These are phyloP conservation scores for Triticum dicoccoides DNA, from an alignment of 176 grass and related monocot genomes.

Conservation along the genomic window DNA sequence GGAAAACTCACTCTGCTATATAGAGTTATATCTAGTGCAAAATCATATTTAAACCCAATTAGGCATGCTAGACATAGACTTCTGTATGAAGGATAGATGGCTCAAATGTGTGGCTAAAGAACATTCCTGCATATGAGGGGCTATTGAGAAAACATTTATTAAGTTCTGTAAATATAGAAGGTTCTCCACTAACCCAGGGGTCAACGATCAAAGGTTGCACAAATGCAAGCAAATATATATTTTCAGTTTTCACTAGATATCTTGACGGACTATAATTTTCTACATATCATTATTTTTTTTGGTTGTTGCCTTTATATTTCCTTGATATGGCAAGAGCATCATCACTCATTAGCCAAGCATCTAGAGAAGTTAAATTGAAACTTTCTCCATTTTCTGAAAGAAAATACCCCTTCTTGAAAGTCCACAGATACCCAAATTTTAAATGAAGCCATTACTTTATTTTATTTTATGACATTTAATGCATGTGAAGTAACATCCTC, in stretches of 20 bases:
- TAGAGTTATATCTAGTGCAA: neutral
- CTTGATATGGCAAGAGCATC: neutral
- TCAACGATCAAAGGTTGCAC: neutral
- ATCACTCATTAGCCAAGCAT: neutral
- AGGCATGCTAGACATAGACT: neutral
- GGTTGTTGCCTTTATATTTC: neutral
- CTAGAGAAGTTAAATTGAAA: neutral
- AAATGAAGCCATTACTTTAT: neutral
- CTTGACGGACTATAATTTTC: neutral
- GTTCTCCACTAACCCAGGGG: neutral
- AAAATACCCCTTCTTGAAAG: neutral
- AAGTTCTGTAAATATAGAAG: too few species aligned
- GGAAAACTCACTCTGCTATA: neutral
- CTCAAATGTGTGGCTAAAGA: neutral
- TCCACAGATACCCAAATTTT: neutral
- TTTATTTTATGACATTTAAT: conserved; percentile 18
- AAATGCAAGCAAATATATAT: neutral
- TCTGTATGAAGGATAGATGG: neutral
- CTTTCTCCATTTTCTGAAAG: conserved; percentile 5
- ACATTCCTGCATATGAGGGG: neutral
- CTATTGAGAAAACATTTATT: neutral
- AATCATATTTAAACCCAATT: neutral
- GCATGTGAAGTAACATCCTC: conserved; percentile 18
- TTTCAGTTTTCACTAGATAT: neutral
- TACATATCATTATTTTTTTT: neutral